Evolutionary conservation across 352 stramenopile species (phyloP).

Genomic region (Pythium aristosporum): DNA sequence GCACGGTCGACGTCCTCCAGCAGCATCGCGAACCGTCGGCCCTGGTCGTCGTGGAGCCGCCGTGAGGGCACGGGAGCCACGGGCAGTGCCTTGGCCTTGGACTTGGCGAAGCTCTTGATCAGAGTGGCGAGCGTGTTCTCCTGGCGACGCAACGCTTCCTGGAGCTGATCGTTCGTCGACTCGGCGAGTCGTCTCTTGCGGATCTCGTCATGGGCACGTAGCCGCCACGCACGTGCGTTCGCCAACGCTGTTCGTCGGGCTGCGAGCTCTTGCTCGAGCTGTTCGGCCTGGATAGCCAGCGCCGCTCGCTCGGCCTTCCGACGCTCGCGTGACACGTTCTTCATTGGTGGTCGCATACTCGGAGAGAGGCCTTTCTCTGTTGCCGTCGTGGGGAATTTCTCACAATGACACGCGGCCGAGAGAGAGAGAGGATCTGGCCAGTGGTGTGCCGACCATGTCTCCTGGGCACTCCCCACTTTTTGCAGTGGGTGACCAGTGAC

Average conservation of each 20-base stretch:
- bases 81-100: background rate
- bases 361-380: background rate
- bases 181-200: slow-evolving; percentile 5
- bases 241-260: background rate
- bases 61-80: background rate
- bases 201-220: background rate
- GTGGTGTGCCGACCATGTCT: background rate
- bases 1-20: background rate
- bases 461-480: background rate
- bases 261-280: background rate
- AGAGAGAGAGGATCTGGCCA: background rate
- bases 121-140: background rate
- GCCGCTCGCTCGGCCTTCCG: slow-evolving; percentile 3
- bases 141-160: background rate
- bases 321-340: slow-evolving; percentile 8
- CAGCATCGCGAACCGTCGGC: slow-evolving; percentile 5
- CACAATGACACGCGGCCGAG: background rate
- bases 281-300: background rate
- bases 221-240: background rate
- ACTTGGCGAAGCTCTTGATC: background rate
- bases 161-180: background rate
- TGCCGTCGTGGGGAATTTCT: background rate
- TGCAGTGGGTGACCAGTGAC: background rate
- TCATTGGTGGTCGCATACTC: slow-evolving; percentile 2
- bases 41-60: slow-evolving; percentile 2